Conservation (phyloP, 805 yeast species). For the Henningerozyma blattae region DNA sequence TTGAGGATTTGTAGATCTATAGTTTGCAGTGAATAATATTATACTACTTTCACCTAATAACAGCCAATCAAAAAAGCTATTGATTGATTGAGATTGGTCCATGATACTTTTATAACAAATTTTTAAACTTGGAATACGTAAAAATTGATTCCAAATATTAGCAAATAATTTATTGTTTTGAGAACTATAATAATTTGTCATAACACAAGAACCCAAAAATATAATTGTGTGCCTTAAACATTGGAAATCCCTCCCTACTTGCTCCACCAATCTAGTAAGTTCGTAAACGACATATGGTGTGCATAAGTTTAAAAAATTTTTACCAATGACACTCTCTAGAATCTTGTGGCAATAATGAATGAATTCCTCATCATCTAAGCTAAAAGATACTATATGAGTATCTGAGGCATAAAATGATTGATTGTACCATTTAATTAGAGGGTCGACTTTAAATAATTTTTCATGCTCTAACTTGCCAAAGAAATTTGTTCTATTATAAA, state of each 20-base stretch:
- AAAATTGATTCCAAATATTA: neutral
- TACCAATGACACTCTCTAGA: neutral
- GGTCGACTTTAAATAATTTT: too few species aligned
- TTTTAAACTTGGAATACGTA: neutral
- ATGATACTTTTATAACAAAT: neutral
- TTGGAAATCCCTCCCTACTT: neutral
- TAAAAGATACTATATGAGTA: neutral
- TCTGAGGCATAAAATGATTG: neutral
- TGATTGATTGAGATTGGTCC: neutral
- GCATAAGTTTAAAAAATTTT: neutral
- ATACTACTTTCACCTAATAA: neutral
- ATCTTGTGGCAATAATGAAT: too few species aligned
- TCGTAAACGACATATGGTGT: neutral
- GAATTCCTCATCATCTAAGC: neutral
- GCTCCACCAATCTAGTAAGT: neutral
- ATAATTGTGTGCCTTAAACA: neutral
- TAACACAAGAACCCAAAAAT: neutral
- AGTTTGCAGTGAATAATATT: neutral
- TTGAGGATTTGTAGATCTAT: neutral
- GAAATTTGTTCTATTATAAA: too few species aligned
- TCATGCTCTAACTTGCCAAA: too few species aligned
- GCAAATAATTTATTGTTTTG: too few species aligned
- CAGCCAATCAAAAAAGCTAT: neutral
- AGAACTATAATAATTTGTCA: neutral
- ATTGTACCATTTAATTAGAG: too few species aligned